Evolutionary conservation across 2,329 filamentous ascomycete genomes (phyloP).

Genomic region (Ascochyta clinopodiicola): DNA sequence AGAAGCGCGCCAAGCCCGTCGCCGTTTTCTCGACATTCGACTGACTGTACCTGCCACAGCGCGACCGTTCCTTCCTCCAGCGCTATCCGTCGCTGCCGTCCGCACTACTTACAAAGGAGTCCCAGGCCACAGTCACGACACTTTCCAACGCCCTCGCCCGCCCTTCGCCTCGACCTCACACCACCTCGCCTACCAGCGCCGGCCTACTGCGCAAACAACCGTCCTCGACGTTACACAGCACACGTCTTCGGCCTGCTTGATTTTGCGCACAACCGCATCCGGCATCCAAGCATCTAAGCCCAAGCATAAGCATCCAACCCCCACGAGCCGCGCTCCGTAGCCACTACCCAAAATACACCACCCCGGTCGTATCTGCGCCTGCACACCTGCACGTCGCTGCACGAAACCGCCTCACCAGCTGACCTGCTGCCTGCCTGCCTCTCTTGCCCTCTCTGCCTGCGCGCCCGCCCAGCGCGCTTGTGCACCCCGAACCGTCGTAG

Average conservation of each 20-base stretch:
- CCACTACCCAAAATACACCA: constrained; percentile 26
- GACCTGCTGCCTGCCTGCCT: constrained; percentile 37
- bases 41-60: constrained; percentile 22
- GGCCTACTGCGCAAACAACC: neutral
- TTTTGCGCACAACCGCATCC: constrained; percentile 24
- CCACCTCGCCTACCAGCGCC: neutral
- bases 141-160: neutral
- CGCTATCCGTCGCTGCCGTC: constrained; percentile 15
- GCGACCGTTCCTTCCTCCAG: constrained; percentile 17
- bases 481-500: constrained; percentile 32
- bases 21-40: constrained; percentile 19
- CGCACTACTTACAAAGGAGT: constrained; percentile 16
- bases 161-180: constrained; percentile 3
- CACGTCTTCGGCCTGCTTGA: constrained; percentile 7
- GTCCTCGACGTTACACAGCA: constrained; percentile 7
- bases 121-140: constrained; percentile 5
- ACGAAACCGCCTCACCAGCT: constrained; percentile 29
- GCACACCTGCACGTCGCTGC: constrained; percentile 20
- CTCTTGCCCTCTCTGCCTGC: constrained; percentile 18
- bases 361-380: constrained; percentile 16
- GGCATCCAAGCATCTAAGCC: constrained; percentile 10
- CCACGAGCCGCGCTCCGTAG: constrained; percentile 32
- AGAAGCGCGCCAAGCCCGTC: constrained; percentile 22
- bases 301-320: constrained; percentile 11
- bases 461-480: constrained; percentile 42